A percentile compares a stretch with the other conserved stretches of the same genome.
These are phyloP conservation scores for Calocera cornea DNA, from an alignment of 768 basidiomycete species.

Conservation along the genomic window DNA sequence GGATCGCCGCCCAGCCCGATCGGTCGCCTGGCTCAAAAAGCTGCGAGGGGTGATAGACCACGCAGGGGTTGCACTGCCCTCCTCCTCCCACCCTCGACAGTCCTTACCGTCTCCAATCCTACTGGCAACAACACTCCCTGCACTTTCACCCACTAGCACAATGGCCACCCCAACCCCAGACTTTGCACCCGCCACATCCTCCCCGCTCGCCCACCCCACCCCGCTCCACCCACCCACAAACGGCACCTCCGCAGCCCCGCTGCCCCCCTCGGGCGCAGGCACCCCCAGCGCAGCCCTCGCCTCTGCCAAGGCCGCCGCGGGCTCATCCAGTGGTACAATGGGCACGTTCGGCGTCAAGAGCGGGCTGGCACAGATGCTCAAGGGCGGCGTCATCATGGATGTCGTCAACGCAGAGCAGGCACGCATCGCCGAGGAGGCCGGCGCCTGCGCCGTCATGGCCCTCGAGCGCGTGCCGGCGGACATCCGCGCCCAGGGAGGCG, in stretches of 20 bases:
- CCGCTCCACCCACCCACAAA: neutral
- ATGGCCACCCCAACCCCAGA: neutral
- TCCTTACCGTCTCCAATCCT: neutral
- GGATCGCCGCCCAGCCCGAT: too few species aligned
- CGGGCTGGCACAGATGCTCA: conserved; percentile 92
- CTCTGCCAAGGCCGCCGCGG: conserved; percentile 4
- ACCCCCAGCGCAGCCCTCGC: conserved; percentile 3
- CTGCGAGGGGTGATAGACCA: too few species aligned
- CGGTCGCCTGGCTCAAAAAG: too few species aligned
- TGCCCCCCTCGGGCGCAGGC: conserved; percentile 3
- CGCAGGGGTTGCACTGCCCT: too few species aligned
- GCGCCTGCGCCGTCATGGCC: conserved; percentile 97
- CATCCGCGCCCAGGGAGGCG: conserved; percentile 82
- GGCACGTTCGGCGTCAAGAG: conserved; percentile 79
- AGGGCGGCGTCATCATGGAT: conserved; percentile 94
- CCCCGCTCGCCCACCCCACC: neutral
- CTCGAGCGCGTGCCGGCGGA: conserved; percentile 91
- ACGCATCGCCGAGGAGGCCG: conserved; percentile 91
- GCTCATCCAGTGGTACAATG: conserved; percentile 34
- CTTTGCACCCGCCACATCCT: neutral
- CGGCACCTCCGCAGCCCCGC: neutral
- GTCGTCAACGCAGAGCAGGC: conserved; percentile 78
- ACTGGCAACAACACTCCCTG: neutral
- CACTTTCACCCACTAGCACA: neutral
- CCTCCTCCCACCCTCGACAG: too few species aligned